phyloP scores from a whole-genome alignment of 2,329 filamentous ascomycete species.

The Microcyclospora pomicola region DNA sequence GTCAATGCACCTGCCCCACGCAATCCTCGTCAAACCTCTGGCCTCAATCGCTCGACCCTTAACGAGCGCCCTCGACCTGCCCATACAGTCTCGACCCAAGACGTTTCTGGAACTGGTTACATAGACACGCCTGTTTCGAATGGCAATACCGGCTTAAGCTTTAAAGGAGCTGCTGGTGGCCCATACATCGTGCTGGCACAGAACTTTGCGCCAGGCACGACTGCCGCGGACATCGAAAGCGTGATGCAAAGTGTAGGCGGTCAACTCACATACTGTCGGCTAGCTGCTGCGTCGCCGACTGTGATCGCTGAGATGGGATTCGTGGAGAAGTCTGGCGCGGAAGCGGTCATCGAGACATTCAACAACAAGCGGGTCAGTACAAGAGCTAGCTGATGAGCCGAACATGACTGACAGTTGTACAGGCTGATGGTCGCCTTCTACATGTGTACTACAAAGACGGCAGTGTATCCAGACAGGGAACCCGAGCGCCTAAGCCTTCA shows the following conservation, averaged over 20 bases:
- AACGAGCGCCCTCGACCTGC: constrained; percentile 10
- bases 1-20: constrained; percentile 10
- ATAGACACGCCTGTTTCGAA: constrained; percentile 12
- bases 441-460: constrained; percentile 43
- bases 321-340: constrained; percentile 55
- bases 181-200: constrained; percentile 61
- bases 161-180: constrained; percentile 52
- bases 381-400: not conserved
- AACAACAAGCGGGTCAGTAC: constrained; percentile 59
- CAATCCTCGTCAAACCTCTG: constrained; percentile 8
- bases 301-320: constrained; percentile 70
- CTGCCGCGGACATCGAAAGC: constrained; percentile 68
- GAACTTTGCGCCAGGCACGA: constrained; percentile 72
- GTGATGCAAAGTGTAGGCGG: constrained; percentile 54
- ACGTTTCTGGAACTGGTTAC: constrained; percentile 15
- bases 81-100: constrained; percentile 26
- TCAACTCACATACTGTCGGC: constrained; percentile 50
- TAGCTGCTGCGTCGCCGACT: constrained; percentile 54
- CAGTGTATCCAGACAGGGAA: not conserved
- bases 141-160: constrained; percentile 44
- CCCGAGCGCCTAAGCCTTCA: too few relatives aligned
- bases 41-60: constrained; percentile 5
- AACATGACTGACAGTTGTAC: constrained; percentile 7
- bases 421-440: constrained; percentile 62
- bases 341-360: constrained; percentile 61